These are phyloP conservation scores for Mediolabrus comicus DNA, from an alignment of 108 stramenopile genomes.

Conservation along the genomic window DNA sequence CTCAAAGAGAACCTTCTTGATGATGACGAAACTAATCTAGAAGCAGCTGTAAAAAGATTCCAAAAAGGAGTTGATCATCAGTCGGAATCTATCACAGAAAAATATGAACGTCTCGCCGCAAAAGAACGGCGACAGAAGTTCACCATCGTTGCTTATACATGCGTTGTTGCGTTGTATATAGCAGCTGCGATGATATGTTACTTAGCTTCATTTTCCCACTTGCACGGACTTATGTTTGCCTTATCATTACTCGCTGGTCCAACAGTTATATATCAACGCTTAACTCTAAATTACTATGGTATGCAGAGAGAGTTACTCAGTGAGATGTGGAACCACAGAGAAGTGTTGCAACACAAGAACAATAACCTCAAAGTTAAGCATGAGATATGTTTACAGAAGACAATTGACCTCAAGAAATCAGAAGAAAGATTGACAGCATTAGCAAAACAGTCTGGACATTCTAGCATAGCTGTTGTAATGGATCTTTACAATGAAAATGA, in stretches of 20 bases:
- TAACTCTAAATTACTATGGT: conserved; percentile 11
- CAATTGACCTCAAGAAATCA: not conserved
- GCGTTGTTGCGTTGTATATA: not conserved
- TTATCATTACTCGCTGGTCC: conserved; percentile 3
- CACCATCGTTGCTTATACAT: not conserved
- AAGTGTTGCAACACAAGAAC: conserved; percentile 16
- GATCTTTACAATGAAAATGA: conserved; percentile 20
- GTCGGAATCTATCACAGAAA: not conserved
- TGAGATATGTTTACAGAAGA: not conserved
- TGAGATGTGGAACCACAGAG: conserved; percentile 5
- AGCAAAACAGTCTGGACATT: conserved; percentile 12
- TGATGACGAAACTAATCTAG: not conserved
- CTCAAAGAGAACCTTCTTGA: not conserved
- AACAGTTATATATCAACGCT: conserved; percentile 6
- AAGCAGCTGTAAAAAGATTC: not conserved
- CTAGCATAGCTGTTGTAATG: conserved; percentile 5
- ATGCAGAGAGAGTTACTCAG: conserved; percentile 20
- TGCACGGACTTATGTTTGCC: not conserved
- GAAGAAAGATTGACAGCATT: conserved; percentile 19
- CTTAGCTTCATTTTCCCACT: not conserved
- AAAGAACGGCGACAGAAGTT: not conserved
- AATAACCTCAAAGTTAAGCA: conserved; percentile 2
- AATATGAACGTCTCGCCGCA: not conserved
- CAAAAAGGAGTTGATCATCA: not conserved
- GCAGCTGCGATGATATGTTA: not conserved